A percentile compares a stretch with the other conserved stretches of the same genome.
These are phyloP conservation scores for Yamadazyma akitaensis DNA, from an alignment of 805 yeast species.

Conservation along the genomic window DNA sequence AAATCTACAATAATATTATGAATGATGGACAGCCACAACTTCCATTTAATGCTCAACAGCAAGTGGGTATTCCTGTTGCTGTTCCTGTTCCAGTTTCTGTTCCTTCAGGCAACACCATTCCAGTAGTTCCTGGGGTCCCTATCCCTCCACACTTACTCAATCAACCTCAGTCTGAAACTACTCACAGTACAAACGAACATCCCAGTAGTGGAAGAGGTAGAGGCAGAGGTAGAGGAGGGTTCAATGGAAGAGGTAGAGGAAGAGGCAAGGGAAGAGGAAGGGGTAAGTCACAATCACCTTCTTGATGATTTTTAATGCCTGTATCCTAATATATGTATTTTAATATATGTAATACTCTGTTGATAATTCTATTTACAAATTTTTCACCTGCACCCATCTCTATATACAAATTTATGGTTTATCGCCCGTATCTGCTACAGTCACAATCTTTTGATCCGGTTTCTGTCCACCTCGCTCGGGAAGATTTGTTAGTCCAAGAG, in stretches of 20 bases:
- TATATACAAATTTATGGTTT: not conserved
- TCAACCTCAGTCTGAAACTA: constrained; percentile 14
- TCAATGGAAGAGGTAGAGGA: constrained; percentile 6
- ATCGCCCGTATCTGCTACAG: not conserved
- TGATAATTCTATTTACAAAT: not conserved
- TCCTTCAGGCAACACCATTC: constrained; percentile 8
- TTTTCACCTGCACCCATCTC: not conserved
- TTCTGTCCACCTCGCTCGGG: constrained; percentile 28
- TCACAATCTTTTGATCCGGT: not conserved
- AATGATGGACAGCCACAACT: constrained; percentile 26
- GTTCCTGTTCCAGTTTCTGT: constrained; percentile 4
- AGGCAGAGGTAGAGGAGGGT: constrained; percentile 14
- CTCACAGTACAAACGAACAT: constrained; percentile 16
- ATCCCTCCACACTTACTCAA: constrained; percentile 34
- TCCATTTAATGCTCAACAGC: not conserved
- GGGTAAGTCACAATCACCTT: constrained; percentile 3
- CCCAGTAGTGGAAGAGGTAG: constrained; percentile 16
- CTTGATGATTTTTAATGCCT: not conserved
- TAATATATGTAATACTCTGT: not conserved
- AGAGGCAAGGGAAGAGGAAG: constrained; percentile 15
- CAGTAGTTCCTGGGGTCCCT: constrained; percentile 36
- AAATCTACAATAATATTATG: constrained; percentile 43
- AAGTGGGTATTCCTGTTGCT: constrained; percentile 1
- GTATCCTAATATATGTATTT: not conserved
- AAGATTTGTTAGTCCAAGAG: constrained; percentile 40